These are phyloP conservation scores for Pterulicium gracile DNA, from an alignment of 1,284 basidiomycete species.

Conservation along the genomic window DNA sequence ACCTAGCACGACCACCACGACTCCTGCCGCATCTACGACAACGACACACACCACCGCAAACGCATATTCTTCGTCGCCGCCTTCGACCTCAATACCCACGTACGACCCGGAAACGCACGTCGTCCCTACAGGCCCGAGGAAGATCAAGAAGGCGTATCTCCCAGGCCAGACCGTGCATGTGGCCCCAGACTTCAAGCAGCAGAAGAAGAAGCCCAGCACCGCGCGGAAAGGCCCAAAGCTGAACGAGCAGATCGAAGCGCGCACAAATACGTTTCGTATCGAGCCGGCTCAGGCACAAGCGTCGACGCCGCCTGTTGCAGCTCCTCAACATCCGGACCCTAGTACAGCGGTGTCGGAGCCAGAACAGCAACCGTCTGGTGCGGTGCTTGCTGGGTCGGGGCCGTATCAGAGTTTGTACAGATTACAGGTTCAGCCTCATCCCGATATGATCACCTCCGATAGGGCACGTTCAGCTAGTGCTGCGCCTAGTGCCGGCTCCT, in stretches of 20 bases:
- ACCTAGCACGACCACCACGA: no score
- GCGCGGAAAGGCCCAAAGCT: no score
- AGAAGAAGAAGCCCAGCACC: no score
- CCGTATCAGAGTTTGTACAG: background rate
- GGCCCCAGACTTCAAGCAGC: background rate
- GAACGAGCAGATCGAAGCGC: background rate
- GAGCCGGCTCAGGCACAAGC: background rate
- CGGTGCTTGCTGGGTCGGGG: background rate
- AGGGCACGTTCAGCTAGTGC: background rate
- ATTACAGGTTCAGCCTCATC: background rate
- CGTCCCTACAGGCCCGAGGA: background rate
- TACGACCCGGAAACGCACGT: conserved; percentile 1
- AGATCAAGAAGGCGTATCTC: background rate
- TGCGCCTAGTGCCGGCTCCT: background rate
- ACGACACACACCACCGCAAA: background rate
- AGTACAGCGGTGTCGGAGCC: no score
- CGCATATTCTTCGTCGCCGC: background rate
- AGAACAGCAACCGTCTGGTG: no score
- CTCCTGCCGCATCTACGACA: background rate
- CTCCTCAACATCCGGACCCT: background rate
- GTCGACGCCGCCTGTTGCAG: background rate
- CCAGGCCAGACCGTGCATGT: background rate
- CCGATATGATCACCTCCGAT: background rate
- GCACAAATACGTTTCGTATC: background rate
- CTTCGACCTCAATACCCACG: background rate